Evolutionary conservation across 306 rosid species (phyloP).

Genomic region (Dicorynia guianensis): DNA sequence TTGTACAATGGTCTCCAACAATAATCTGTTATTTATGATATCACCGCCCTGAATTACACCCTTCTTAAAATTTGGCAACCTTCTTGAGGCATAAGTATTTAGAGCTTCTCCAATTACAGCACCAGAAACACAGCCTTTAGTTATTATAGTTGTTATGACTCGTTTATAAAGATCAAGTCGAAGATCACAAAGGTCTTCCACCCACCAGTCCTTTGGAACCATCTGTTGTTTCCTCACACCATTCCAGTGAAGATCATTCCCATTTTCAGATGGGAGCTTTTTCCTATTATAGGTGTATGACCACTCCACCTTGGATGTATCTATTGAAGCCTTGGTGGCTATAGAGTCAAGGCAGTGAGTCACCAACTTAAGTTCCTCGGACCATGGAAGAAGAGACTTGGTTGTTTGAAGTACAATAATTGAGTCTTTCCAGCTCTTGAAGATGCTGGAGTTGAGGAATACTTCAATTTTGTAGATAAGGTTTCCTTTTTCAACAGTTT

Average conservation of each 20-base stretch:
- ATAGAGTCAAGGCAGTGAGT: constrained; percentile 85
- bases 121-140: constrained; percentile 61
- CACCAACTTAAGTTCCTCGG: constrained; percentile 88
- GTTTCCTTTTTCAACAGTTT: constrained; percentile 87
- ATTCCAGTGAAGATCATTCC: constrained; percentile 72
- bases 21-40: constrained; percentile 53
- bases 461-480: constrained; percentile 95
- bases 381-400: constrained; percentile 83
- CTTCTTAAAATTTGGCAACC: constrained; percentile 72
- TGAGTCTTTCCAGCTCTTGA: constrained; percentile 94
- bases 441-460: constrained; percentile 89
- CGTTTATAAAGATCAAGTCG: constrained; percentile 81
- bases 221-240: constrained; percentile 69
- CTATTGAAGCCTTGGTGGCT: constrained; percentile 89
- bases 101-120: constrained; percentile 84
- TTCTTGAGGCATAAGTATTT: constrained; percentile 72
- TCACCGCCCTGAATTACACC: constrained; percentile 77
- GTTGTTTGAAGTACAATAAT: constrained; percentile 94
- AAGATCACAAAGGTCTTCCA: constrained; percentile 92
- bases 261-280: constrained; percentile 80
- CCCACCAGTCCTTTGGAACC: constrained; percentile 99
- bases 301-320: constrained; percentile 92
- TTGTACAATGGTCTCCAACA: constrained; percentile 70
- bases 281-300: constrained; percentile 87
- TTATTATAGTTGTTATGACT: constrained; percentile 63